Base-by-base conservation (phyloP, 2,329 filamentous ascomycete species). In the Bretziella fagacearum region DNA sequence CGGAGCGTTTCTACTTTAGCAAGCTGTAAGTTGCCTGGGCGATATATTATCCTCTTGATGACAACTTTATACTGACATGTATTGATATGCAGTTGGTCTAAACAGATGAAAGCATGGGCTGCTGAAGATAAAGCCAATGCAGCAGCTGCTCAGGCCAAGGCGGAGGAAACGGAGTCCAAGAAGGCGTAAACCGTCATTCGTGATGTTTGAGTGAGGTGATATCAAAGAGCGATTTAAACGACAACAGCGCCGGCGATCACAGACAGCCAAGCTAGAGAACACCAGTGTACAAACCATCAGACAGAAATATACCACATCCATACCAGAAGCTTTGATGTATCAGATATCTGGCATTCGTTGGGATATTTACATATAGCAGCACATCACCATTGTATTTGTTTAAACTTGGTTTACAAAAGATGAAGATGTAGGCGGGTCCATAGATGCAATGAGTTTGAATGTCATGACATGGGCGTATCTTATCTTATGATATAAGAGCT, bases 1-100 rank as follows among this genome's bases (percentile, higher is more conserved):
- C 74, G 48, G 76, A 76, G 56, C 69, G 81, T 58, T 91, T 87
- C 72, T 86, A 80, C 63, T 83, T 83, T 41, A 91, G 84, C 66
- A 74, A 84, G 76, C 77, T 81, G 83, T 89, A 70, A 58, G 81
- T 73, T 6, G n/a, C 4, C 33, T 20, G n/a, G n/a, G n/a, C 15
- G 7, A 2, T 18, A 29, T 15, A 20, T 17, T 3, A 36, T 10
- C 10, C 6, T 15, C 11, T 25, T 25, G 10, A 30, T 17, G 36
- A 5, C 6, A 26, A 18, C 29, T 17, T n/a, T 27, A 27, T 37
- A 11, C 44, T 43, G 18, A 36, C 18, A 46, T 39, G 8, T 35
- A 6, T 22, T 8, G 17, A 40, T 20, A n/a, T n/a, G 20, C 47
- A 67, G 65, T 54, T 67, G 65, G 65, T 65, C 64, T 51, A 66